phyloP scores from a whole-genome alignment of 352 stramenopile genomes.

The Globisporangium polare region DNA sequence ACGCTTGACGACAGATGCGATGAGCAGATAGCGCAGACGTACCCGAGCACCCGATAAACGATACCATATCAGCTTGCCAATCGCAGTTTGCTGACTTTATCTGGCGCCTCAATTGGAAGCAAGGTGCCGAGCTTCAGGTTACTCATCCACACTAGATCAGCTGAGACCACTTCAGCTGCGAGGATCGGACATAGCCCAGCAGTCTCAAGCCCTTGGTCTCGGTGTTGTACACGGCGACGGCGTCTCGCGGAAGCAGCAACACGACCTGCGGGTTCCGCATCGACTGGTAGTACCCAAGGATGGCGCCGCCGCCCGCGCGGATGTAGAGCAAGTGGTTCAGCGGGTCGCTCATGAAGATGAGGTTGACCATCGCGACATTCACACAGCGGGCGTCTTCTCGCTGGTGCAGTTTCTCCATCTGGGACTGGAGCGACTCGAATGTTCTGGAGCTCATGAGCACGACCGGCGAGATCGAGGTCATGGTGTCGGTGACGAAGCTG shows the following conservation, averaged over 20 bases:
- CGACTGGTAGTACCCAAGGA: conserved; percentile 1
- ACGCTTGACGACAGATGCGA: too few relatives aligned
- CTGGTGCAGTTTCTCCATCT: conserved; percentile 3
- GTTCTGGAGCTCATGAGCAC: background rate
- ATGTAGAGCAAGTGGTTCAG: background rate
- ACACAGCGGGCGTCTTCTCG: background rate
- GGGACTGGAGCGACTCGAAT: background rate
- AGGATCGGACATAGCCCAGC: background rate
- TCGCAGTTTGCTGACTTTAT: too few relatives aligned
- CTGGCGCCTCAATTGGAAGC: too few relatives aligned
- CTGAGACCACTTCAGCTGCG: background rate
- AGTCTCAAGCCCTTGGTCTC: background rate
- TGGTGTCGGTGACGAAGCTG: background rate
- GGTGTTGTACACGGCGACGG: background rate
- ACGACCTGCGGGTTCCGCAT: background rate
- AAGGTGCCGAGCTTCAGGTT: background rate
- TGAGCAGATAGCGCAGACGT: too few relatives aligned
- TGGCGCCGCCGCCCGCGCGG: background rate
- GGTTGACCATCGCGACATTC: conserved; percentile 1
- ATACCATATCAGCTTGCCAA: background rate
- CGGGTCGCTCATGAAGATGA: conserved; percentile 1
- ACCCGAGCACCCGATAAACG: background rate
- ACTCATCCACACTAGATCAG: background rate
- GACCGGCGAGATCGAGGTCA: background rate
- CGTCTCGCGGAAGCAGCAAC: background rate